A percentile compares a stretch with the other conserved stretches of the same genome.
Conservation (phyloP, 1,139 yeast species). For the Geotrichum australiense region DNA sequence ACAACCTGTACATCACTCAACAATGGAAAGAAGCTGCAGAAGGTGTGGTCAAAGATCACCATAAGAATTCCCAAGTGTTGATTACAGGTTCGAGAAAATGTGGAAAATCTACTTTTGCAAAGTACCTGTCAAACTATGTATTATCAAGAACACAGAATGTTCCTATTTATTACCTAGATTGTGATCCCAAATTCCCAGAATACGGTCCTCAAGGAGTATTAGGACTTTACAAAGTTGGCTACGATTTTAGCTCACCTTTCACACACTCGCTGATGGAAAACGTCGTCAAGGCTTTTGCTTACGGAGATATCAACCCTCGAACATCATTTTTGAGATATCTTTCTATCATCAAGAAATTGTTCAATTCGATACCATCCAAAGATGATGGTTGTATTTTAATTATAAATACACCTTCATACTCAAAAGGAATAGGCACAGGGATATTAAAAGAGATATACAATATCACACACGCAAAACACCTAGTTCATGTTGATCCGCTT, state of each 20-base stretch:
- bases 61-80: slow-evolving; percentile 28
- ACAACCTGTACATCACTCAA: slow-evolving; percentile 19
- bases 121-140: slow-evolving; percentile 46
- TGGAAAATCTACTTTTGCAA: slow-evolving; percentile 75
- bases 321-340: slow-evolving; percentile 58
- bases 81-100: slow-evolving; percentile 65
- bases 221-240: slow-evolving; percentile 34
- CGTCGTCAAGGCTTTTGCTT: slow-evolving; percentile 39
- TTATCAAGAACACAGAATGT: slow-evolving; percentile 19
- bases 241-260: slow-evolving; percentile 33
- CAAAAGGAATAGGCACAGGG: slow-evolving; percentile 78
- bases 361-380: slow-evolving; percentile 25
- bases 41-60: slow-evolving; percentile 12
- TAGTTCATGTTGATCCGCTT: slow-evolving; percentile 43
- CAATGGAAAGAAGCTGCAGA: slow-evolving; percentile 26
- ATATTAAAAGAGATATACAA: slow-evolving; percentile 47
- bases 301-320: slow-evolving; percentile 72
- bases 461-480: slow-evolving; percentile 47
- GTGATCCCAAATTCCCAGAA: slow-evolving; percentile 93
- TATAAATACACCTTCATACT: slow-evolving; percentile 90
- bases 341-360: slow-evolving; percentile 40
- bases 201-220: slow-evolving; percentile 64
- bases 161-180: slow-evolving; percentile 49
- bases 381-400: slow-evolving; percentile 43
- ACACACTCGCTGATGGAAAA: slow-evolving; percentile 27